Conservation (phyloP, 371 early-diverging fungal genomes). For the Mucor racemosus region DNA sequence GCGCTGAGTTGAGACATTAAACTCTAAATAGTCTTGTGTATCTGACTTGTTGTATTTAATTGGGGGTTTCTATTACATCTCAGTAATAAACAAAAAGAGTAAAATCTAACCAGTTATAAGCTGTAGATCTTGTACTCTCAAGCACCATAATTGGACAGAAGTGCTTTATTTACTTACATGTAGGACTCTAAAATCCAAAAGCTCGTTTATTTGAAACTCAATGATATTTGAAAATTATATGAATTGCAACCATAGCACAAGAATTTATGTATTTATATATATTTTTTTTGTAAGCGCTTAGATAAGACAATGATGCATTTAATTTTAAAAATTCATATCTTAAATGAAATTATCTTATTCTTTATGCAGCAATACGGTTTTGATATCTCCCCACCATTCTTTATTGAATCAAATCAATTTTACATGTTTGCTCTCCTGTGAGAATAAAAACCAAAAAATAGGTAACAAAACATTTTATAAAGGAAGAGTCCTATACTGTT, state of each 20-base stretch:
- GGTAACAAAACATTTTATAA: too few relatives aligned
- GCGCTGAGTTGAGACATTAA: neutral
- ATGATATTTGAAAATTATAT: neutral
- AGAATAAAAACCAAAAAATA: too few relatives aligned
- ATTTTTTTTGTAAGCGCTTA: neutral
- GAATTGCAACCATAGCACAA: conserved; percentile 2
- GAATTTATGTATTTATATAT: neutral
- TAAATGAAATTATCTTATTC: neutral
- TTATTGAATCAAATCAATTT: too few relatives aligned
- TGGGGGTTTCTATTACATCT: conserved; percentile 3
- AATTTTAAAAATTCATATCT: neutral
- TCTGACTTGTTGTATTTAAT: conserved; percentile 4
- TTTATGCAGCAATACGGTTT: neutral
- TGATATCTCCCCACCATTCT: neutral
- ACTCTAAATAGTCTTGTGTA: conserved; percentile 5
- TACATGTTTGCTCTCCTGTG: too few relatives aligned
- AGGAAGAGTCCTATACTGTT: neutral
- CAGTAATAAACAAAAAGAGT: neutral
- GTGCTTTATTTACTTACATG: neutral
- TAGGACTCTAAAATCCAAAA: neutral
- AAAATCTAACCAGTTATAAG: neutral
- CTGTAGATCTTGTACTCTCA: neutral
- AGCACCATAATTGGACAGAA: neutral
- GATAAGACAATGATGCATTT: neutral
- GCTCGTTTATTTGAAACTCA: neutral